Evolutionary conservation across 352 stramenopile genomes (phyloP).

Genomic region (Pythium coloratum): DNA sequence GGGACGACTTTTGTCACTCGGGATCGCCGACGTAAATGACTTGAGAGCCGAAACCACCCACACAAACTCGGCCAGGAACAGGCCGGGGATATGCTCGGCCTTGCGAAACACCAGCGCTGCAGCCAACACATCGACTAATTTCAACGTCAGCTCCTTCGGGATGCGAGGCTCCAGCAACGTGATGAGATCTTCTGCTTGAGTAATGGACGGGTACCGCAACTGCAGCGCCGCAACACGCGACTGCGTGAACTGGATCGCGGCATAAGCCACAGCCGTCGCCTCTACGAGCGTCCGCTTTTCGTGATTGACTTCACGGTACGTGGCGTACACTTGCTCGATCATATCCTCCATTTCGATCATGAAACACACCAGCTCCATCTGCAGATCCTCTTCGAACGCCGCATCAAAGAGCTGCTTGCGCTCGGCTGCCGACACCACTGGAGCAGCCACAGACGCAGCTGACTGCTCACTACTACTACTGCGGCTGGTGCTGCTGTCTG

Average conservation of each 20-base stretch:
- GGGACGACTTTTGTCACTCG: background rate
- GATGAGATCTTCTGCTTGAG: background rate
- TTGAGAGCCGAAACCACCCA: slow-evolving; percentile 1
- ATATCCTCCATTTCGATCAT: slow-evolving; percentile 12
- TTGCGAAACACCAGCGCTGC: background rate
- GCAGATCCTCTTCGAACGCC: slow-evolving; percentile 7
- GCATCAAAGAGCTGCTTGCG: slow-evolving; percentile 4
- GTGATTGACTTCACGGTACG: slow-evolving; percentile 4
- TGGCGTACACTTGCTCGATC: slow-evolving; percentile 11
- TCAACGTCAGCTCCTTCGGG: background rate
- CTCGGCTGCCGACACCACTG: background rate
- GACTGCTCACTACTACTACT: too few relatives aligned
- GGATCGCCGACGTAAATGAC: slow-evolving; percentile 11
- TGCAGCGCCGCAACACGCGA: slow-evolving; percentile 2
- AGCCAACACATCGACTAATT: background rate
- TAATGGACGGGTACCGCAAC: slow-evolving; percentile 9
- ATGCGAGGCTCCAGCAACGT: background rate
- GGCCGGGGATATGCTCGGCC: background rate
- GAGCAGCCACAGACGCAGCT: background rate
- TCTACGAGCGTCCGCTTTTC: slow-evolving; percentile 9
- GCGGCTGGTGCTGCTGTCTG: background rate
- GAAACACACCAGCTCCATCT: slow-evolving; percentile 11
- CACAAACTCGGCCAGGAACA: slow-evolving; percentile 13
- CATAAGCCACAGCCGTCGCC: background rate
- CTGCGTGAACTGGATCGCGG: slow-evolving; percentile 4